Evolutionary conservation across 176 grass and related monocot genomes (phyloP).

Genomic region (Dactylis glomerata): DNA sequence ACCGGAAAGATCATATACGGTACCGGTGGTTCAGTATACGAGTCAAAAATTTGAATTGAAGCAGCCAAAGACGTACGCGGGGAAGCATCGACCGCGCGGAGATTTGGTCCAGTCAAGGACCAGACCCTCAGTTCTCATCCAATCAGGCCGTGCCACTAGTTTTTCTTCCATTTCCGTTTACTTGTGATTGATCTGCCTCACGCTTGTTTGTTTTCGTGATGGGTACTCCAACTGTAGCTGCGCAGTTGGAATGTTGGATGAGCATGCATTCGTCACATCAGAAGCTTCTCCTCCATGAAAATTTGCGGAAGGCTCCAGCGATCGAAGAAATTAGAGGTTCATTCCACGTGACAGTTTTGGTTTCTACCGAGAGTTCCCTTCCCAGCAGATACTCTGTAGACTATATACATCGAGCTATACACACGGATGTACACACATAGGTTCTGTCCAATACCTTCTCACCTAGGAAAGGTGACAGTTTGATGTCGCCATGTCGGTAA

Average conservation of each 20-base stretch:
- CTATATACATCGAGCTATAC: not conserved
- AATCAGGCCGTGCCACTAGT: not conserved
- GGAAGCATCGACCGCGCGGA: too few species aligned
- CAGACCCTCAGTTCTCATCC: not conserved
- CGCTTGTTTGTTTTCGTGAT: not conserved
- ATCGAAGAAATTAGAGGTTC: not conserved
- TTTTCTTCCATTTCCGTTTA: not conserved
- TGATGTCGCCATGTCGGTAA: too few species aligned
- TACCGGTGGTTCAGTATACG: not conserved
- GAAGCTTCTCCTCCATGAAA: not conserved
- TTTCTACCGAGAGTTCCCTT: not conserved
- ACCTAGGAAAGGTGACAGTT: too few species aligned
- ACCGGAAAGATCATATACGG: not conserved
- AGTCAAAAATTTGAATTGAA: not conserved
- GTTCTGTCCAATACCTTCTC: not conserved
- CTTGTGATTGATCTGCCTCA: not conserved
- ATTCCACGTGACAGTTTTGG: not conserved
- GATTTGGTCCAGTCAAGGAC: not conserved
- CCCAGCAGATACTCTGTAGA: not conserved
- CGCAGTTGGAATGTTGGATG: not conserved
- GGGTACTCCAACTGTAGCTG: not conserved
- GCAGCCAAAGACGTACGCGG: not conserved
- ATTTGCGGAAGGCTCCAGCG: not conserved
- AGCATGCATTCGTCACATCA: not conserved
- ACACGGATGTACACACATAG: not conserved